Conservation (phyloP, 78 protist genomes). For the Paulinella micropora region DNA sequence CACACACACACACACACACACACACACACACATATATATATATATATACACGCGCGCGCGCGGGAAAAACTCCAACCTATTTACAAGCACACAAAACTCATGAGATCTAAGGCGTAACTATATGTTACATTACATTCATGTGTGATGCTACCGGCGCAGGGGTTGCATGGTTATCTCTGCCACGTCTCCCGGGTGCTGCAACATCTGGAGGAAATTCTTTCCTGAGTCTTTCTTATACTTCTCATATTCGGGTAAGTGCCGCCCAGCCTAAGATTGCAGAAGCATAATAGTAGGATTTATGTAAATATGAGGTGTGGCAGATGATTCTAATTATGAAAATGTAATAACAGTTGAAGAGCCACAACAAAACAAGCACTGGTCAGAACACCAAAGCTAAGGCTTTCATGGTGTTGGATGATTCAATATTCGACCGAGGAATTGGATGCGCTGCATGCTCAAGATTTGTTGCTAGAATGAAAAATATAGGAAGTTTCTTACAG, state of each 20-base stretch:
- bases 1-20: background rate
- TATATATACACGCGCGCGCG: background rate
- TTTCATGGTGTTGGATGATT: too few relatives aligned
- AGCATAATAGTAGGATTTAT: background rate
- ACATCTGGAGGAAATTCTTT: conserved; percentile 22
- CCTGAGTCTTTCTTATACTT: background rate
- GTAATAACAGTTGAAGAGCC: too few relatives aligned
- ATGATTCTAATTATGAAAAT: too few relatives aligned
- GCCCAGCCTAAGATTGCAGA: background rate
- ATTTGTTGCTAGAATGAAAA: too few relatives aligned
- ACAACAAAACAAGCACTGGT: too few relatives aligned
- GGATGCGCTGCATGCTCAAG: too few relatives aligned
- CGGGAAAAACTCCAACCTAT: background rate
- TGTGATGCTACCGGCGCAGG: conserved; percentile 10
- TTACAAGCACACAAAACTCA: background rate
- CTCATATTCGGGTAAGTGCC: conserved; percentile 18
- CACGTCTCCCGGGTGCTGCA: conserved; percentile 13
- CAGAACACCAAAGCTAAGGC: too few relatives aligned
- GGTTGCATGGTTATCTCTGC: conserved; percentile 26
- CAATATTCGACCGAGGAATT: too few relatives aligned
- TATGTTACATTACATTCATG: background rate
- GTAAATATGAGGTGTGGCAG: background rate
- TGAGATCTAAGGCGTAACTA: background rate
- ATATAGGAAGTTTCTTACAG: too few relatives aligned
- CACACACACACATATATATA: background rate